Evolutionary conservation across 495 filamentous ascomycete genomes (phyloP).

Genomic region (Lophium mytilinum): DNA sequence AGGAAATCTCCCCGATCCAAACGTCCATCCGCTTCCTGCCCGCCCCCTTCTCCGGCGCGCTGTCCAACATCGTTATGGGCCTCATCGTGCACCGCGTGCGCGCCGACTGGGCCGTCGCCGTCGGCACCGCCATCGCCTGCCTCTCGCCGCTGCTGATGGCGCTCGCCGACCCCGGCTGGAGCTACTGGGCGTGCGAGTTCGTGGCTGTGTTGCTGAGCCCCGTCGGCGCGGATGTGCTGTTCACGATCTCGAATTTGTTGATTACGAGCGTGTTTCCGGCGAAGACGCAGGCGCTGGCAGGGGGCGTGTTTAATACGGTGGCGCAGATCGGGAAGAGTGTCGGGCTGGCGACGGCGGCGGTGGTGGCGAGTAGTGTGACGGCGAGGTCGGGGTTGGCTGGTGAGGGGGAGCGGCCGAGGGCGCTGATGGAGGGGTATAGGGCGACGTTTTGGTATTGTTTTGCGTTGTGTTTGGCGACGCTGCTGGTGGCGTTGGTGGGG

Average conservation of each 20-base stretch:
- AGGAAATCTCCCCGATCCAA: constrained; percentile 35
- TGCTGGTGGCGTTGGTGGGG: constrained; percentile 39
- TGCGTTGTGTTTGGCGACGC: constrained; percentile 38
- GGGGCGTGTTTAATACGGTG: constrained; percentile 58
- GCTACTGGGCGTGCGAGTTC: constrained; percentile 54
- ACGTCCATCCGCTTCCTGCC: constrained; percentile 49
- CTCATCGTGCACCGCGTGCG: constrained; percentile 47
- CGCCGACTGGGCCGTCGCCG: constrained; percentile 41
- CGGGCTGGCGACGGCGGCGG: constrained; percentile 48
- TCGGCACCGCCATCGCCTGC: constrained; percentile 39
- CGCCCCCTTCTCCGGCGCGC: constrained; percentile 42
- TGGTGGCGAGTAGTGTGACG: constrained; percentile 48
- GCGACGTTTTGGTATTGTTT: constrained; percentile 55
- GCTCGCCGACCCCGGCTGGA: constrained; percentile 35
- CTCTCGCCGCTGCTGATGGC: constrained; percentile 49
- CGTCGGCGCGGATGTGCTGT: constrained; percentile 50
- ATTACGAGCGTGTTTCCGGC: constrained; percentile 51
- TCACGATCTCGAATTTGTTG: constrained; percentile 54
- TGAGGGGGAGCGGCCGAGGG: constrained; percentile 30
- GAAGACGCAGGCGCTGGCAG: constrained; percentile 52
- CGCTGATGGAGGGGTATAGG: constrained; percentile 49
- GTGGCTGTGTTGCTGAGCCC: constrained; percentile 43
- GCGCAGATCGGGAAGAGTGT: constrained; percentile 53
- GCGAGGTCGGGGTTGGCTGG: constrained; percentile 19
- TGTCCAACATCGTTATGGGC: constrained; percentile 48